Percentiles rank a stretch among this genome's conserved stretches.
Conservation (phyloP, 2,329 filamentous ascomycete species). For the Pestalotiopsis sp. region DNA sequence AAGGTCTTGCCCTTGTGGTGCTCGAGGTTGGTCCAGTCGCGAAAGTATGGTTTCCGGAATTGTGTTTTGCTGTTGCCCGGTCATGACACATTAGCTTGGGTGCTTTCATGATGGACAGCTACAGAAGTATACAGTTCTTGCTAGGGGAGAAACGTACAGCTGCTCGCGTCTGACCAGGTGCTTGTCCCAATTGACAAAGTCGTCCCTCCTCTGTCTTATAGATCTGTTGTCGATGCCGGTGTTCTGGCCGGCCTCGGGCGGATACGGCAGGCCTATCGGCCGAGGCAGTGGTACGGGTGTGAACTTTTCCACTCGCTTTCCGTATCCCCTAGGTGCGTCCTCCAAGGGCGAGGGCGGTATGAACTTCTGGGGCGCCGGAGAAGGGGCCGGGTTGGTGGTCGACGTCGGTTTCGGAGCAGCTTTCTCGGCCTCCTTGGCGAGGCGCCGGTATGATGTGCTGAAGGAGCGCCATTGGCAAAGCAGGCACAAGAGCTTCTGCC, state of each 20-base stretch:
- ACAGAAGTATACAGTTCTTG: neutral
- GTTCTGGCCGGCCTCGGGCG: slow-evolving; percentile 79
- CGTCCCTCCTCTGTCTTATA: slow-evolving; percentile 67
- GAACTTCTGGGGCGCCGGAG: slow-evolving; percentile 18
- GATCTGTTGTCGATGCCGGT: slow-evolving; percentile 71
- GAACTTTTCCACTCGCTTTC: slow-evolving; percentile 54
- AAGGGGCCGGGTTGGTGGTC: slow-evolving; percentile 18
- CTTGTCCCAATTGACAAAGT: slow-evolving; percentile 83
- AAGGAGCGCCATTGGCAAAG: slow-evolving; percentile 54
- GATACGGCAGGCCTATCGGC: slow-evolving; percentile 78
- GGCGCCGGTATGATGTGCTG: slow-evolving; percentile 40
- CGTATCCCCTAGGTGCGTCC: slow-evolving; percentile 60
- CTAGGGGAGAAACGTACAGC: slow-evolving; percentile 53
- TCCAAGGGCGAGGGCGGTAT: slow-evolving; percentile 46
- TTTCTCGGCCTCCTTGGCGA: slow-evolving; percentile 28
- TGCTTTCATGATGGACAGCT: neutral
- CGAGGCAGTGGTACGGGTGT: slow-evolving; percentile 61
- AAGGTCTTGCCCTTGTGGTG: slow-evolving; percentile 91
- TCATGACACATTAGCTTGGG: neutral
- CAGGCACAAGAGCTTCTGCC: slow-evolving; percentile 42
- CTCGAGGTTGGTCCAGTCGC: slow-evolving; percentile 86
- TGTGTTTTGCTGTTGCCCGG: slow-evolving; percentile 60
- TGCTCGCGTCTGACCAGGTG: slow-evolving; percentile 75
- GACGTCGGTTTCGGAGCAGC: slow-evolving; percentile 9
- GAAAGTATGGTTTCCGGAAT: slow-evolving; percentile 87